These are phyloP conservation scores for Eimeria necatrix DNA, from an alignment of 169 alveolate species.

Conservation along the genomic window DNA sequence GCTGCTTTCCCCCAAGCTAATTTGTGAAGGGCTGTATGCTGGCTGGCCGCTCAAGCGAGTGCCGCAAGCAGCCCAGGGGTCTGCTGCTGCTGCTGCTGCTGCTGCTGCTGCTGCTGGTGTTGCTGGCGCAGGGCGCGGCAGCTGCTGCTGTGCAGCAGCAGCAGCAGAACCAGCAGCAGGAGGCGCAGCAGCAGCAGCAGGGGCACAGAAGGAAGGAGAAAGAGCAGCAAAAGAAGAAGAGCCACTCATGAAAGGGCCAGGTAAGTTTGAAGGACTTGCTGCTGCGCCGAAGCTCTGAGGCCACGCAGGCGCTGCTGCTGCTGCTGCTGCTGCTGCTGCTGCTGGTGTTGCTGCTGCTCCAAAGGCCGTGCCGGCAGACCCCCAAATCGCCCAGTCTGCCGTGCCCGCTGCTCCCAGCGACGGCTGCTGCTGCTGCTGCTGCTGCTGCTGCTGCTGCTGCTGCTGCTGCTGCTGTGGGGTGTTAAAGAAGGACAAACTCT, in stretches of 20 bases:
- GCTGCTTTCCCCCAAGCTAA: neutral
- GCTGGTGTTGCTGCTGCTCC: slow-evolving; percentile 16
- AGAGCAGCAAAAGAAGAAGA: too few relatives aligned
- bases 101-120: slow-evolving; percentile 10
- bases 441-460: too few relatives aligned
- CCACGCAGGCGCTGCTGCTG: neutral
- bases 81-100: slow-evolving; percentile 1
- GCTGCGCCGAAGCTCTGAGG: neutral
- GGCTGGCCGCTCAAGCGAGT: slow-evolving; percentile 13
- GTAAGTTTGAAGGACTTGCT: too few relatives aligned
- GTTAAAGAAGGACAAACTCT: neutral
- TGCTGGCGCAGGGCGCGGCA: neutral
- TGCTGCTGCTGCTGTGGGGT: slow-evolving; percentile 4
- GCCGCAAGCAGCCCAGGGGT: slow-evolving; percentile 35
- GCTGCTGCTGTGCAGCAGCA: neutral
- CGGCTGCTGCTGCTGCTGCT: too few relatives aligned
- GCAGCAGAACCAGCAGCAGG: neutral
- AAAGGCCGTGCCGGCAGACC: neutral
- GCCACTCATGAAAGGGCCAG: too few relatives aligned
- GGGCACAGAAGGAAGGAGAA: neutral
- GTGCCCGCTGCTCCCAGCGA: too few relatives aligned
- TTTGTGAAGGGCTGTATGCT: neutral
- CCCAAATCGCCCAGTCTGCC: slow-evolving; percentile 24
- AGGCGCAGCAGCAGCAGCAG: slow-evolving; percentile 13
- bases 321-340: neutral